phyloP scores from a whole-genome alignment of 139 green algal species.

The Ettlia oleoabundans region DNA sequence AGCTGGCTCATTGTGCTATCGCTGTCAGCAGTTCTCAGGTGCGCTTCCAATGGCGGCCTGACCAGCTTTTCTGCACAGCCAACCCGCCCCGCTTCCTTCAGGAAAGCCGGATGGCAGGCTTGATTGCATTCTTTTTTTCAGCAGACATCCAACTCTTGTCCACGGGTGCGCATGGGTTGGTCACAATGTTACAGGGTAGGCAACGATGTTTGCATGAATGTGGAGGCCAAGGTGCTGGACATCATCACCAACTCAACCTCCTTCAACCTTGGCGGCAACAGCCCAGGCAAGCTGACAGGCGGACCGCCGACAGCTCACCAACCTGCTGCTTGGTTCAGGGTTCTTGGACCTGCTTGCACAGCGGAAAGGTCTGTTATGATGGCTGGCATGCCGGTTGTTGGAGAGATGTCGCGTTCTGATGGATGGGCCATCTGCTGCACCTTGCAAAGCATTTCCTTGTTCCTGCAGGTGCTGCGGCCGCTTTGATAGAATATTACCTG shows the following conservation, averaged over 20 bases:
- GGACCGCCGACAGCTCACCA: too few species aligned
- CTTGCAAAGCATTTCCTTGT: not conserved
- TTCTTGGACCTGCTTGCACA: too few species aligned
- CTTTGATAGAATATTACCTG: conserved; percentile 1
- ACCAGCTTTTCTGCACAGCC: not conserved
- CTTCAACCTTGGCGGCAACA: not conserved
- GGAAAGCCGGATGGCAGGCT: too few species aligned
- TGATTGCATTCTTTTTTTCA: not conserved
- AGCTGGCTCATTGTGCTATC: not conserved
- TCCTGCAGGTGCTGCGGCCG: not conserved
- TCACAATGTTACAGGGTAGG: conserved; percentile 13
- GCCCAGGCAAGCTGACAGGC: too few species aligned
- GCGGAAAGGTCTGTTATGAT: too few species aligned
- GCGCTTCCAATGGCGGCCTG: not conserved
- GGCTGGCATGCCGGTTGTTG: not conserved
- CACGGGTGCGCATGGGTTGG: not conserved
- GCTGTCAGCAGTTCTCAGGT: conserved; percentile 11
- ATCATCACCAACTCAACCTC: not conserved
- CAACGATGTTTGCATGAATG: conserved; percentile 30
- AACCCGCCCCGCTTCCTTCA: too few species aligned
- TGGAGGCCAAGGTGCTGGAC: conserved; percentile 2
- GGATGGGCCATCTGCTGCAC: not conserved
- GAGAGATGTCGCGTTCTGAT: too few species aligned
- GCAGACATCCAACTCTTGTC: not conserved
- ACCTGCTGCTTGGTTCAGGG: too few species aligned